phyloP scores from a whole-genome alignment of 176 grass and related monocot species.

The Urochloa ruziziensis region DNA sequence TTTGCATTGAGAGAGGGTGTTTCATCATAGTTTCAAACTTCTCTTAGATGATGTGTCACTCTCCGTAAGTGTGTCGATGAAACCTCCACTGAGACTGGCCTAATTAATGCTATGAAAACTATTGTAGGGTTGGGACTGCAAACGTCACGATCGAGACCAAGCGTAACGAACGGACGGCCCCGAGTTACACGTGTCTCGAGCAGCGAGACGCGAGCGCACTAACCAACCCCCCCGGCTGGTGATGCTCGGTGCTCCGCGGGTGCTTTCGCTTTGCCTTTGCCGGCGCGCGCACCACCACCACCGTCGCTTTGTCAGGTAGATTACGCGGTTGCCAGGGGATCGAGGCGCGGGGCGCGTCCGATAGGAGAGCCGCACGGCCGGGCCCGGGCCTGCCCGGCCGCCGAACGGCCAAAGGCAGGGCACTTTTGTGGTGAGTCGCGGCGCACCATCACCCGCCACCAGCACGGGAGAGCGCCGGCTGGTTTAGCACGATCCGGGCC shows the following conservation, averaged over 20 bases:
- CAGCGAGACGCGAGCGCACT: not conserved
- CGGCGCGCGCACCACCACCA: not conserved
- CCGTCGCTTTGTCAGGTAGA: not conserved
- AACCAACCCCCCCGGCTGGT: not conserved
- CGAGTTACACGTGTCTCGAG: slow-evolving; percentile 30
- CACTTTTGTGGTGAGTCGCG: not conserved
- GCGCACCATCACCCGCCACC: not conserved
- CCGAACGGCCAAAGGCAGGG: not conserved
- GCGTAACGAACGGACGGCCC: not conserved
- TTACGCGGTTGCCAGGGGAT: not conserved
- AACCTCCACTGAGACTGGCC: too few relatives aligned
- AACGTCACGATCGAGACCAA: not conserved
- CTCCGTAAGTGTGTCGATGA: too few relatives aligned
- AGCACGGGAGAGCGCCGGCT: not conserved
- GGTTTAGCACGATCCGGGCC: not conserved
- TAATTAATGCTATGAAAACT: too few relatives aligned
- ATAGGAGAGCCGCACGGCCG: not conserved
- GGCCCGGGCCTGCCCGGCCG: not conserved
- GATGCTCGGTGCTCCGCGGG: not conserved
- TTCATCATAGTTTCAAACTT: too few relatives aligned
- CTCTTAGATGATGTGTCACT: too few relatives aligned
- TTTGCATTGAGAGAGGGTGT: too few relatives aligned
- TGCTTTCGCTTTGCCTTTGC: not conserved
- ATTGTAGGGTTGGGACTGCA: too few relatives aligned
- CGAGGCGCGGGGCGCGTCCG: not conserved